Evolutionary conservation across 345 rosid species (phyloP), one percentile per base, ranked within the genome.

Genomic region (Euphorbia pulcherrima): DNA sequence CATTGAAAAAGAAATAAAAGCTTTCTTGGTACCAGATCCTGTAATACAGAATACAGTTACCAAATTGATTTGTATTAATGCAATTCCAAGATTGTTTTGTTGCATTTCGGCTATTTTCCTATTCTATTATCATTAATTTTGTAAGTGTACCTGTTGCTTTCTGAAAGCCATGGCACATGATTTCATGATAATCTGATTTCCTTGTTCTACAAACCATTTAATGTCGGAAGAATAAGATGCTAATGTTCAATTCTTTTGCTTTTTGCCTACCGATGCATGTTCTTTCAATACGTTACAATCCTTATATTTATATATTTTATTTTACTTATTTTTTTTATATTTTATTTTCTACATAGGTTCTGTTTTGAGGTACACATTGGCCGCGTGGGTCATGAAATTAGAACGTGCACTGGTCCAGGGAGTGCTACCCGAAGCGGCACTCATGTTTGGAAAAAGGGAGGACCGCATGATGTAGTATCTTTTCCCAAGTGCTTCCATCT

Each of bases 401-500:
- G 93, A 52, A 88, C 88, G 23, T 93, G 97, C 74, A 78, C 77
- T n/a, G 96, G 96, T 51, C 85, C 89, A 0, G 74, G 82, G 26
- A 90, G 94, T 20, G 88, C 89, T 63, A 63, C 76, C 5, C 85
- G 97, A 67, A 82, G 80, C 50, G 92, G 86, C 5, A 84, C 83
- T 70, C 97, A 90, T 70, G 85, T 83, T 17, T 88, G 98, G 97
- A 83, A 81, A 75, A 86, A 77, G 62, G 94, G 96, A 60, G 77
- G 90, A 63, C 79, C 76, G 2, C 55, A 50, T 8, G 88, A 86
- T 65, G 86, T 87, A 8, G 78, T 90, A 3, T 77, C 80, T 65
- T 86, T 83, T 79, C 88, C 97, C 0, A 87, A 86, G 64, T 81
- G 89, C 77, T 93, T 78, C 69, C 98, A 90, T 77, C 90, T 93